Percentiles rank a stretch among this genome's conserved stretches.
Conservation (phyloP, 352 stramenopile species). For the Phytopythium litorale region DNA sequence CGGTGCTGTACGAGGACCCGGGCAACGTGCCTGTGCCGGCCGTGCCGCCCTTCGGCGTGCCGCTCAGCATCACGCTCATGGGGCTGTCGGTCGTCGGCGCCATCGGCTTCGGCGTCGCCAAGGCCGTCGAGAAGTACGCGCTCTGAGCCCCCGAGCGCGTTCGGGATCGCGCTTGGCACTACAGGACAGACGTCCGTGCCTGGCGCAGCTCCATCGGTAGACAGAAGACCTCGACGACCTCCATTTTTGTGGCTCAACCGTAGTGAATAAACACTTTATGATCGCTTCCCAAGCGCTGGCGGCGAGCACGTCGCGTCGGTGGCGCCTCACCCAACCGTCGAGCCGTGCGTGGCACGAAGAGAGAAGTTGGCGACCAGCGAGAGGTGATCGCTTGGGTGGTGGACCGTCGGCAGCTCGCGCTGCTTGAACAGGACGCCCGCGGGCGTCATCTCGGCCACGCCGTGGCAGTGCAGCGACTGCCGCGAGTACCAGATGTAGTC, state of each 20-base stretch:
- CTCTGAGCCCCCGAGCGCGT: not conserved
- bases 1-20: slow-evolving; percentile 76
- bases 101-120: slow-evolving; percentile 58
- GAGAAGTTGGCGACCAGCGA: slow-evolving; percentile 67
- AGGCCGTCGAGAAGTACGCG: slow-evolving; percentile 47
- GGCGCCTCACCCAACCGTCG: not conserved
- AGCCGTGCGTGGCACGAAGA: slow-evolving; percentile 12
- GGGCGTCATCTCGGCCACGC: slow-evolving; percentile 59
- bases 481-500: slow-evolving; percentile 73
- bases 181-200: not conserved
- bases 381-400: slow-evolving; percentile 63
- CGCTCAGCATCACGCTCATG: slow-evolving; percentile 59
- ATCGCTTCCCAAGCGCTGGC: not conserved
- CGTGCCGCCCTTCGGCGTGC: slow-evolving; percentile 71
- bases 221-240: not conserved
- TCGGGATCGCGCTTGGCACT: not conserved
- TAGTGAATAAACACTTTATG: slow-evolving; percentile 10
- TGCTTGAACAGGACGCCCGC: slow-evolving; percentile 45
- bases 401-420: slow-evolving; percentile 42
- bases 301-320: too few species aligned
- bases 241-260: slow-evolving; percentile 3
- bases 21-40: slow-evolving; percentile 71
- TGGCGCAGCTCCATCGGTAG: slow-evolving; percentile 4
- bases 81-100: slow-evolving; percentile 47
- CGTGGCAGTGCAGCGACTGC: slow-evolving; percentile 47